Percentiles rank a stretch among this genome's conserved stretches.
These are phyloP conservation scores for Debaryomyces tyrocola DNA, from an alignment of 805 yeast species.

Conservation along the genomic window DNA sequence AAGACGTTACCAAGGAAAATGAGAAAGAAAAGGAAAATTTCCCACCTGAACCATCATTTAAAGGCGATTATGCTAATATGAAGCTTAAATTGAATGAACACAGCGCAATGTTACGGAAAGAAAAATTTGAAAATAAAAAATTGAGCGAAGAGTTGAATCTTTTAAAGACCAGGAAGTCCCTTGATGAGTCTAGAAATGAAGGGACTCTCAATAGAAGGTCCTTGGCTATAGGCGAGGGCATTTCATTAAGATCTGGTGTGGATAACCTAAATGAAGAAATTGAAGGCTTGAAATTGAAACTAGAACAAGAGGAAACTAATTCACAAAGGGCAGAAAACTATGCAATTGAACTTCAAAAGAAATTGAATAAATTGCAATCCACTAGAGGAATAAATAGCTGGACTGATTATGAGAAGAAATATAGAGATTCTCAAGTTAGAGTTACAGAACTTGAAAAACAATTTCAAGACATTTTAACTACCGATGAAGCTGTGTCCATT, in stretches of 20 bases:
- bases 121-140: constrained; percentile 44
- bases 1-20: constrained; percentile 11
- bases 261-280: constrained; percentile 41
- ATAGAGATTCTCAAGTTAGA: constrained; percentile 33
- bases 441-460: constrained; percentile 32
- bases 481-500: constrained; percentile 7
- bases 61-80: constrained; percentile 47
- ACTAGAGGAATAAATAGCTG: constrained; percentile 35
- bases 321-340: constrained; percentile 52
- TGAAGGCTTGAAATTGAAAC: constrained; percentile 45
- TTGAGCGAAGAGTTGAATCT: constrained; percentile 57
- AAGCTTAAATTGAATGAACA: constrained; percentile 54
- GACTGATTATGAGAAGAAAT: constrained; percentile 37
- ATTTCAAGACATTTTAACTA: constrained; percentile 22
- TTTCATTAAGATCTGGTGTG: constrained; percentile 11
- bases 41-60: constrained; percentile 34
- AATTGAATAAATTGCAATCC: constrained; percentile 41
- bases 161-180: constrained; percentile 62
- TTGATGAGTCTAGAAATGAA: constrained; percentile 50
- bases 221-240: constrained; percentile 33
- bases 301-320: constrained; percentile 53
- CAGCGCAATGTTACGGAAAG: constrained; percentile 48
- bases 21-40: constrained; percentile 37
- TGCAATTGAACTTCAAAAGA: constrained; percentile 44
- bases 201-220: constrained; percentile 25